Conservation (phyloP, 495 filamentous ascomycete genomes). For the Umbilicaria muhlenbergii region DNA sequence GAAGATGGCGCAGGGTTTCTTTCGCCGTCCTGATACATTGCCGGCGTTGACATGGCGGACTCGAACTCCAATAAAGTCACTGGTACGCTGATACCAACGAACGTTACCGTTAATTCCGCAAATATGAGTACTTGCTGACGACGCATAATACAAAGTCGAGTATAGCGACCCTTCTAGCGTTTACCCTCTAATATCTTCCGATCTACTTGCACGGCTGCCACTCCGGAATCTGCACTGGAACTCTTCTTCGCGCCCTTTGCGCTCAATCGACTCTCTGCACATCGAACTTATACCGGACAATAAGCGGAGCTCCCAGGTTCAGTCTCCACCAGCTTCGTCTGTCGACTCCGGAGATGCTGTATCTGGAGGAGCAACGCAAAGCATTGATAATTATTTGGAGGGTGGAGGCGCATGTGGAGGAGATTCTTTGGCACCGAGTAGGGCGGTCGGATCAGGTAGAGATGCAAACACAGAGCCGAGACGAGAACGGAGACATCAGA, state of each 20-base stretch:
- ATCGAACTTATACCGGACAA: conserved; percentile 60
- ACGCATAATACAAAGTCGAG: conserved; percentile 22
- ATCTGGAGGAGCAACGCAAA: too few species aligned
- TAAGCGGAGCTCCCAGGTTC: neutral
- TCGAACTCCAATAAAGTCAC: conserved; percentile 34
- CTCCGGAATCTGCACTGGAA: conserved; percentile 95
- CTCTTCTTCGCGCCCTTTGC: conserved; percentile 73
- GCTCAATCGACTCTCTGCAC: conserved; percentile 84
- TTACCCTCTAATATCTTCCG: conserved; percentile 62
- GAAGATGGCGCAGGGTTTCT: too few species aligned
- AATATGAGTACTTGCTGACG: conserved; percentile 1
- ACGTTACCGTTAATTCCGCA: neutral
- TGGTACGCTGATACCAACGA: conserved; percentile 16
- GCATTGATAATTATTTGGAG: neutral
- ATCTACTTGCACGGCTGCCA: conserved; percentile 65
- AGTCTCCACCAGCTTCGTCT: neutral
- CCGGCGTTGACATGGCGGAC: neutral
- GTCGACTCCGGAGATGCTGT: neutral
- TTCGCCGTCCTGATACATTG: too few species aligned
- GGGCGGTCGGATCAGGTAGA: conserved; percentile 13
- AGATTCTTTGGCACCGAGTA: conserved; percentile 1
- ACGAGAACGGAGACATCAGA: conserved; percentile 75
- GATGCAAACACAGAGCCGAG: conserved; percentile 12
- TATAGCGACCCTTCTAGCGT: conserved; percentile 85
- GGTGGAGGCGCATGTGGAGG: neutral